Evolutionary conservation across 257 asterid species (phyloP).

Genomic region (Echites panduratus): DNA sequence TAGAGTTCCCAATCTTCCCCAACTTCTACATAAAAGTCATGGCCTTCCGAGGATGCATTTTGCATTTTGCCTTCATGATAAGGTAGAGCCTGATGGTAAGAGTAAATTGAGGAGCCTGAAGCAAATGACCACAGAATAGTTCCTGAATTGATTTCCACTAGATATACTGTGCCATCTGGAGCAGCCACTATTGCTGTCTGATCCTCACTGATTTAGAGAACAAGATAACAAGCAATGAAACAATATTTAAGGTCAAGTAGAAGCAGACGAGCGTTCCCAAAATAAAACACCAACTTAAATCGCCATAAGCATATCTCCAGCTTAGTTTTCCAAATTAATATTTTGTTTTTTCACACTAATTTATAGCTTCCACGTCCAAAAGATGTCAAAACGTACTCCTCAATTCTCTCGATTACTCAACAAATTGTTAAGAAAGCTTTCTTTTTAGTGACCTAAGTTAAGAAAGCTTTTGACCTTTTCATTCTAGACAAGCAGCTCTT

Average conservation of each 20-base stretch:
- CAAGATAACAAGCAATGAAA: slow-evolving; percentile 15
- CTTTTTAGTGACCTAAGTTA: not conserved
- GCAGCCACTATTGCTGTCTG: slow-evolving; percentile 71
- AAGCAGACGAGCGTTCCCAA: not conserved
- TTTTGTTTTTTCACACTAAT: not conserved
- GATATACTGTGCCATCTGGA: slow-evolving; percentile 76
- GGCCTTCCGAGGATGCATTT: slow-evolving; percentile 42
- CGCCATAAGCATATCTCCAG: not conserved
- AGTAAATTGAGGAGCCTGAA: slow-evolving; percentile 74
- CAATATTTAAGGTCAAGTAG: slow-evolving; percentile 8
- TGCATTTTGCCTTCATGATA: slow-evolving; percentile 42
- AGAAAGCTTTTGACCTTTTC: not conserved
- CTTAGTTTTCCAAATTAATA: not conserved
- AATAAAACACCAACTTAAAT: not conserved
- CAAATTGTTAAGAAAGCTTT: not conserved
- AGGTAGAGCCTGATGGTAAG: slow-evolving; percentile 57
- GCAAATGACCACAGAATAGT: slow-evolving; percentile 63
- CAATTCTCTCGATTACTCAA: not conserved
- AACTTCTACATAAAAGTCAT: slow-evolving; percentile 61
- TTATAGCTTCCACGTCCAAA: not conserved
- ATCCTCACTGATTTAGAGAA: slow-evolving; percentile 36
- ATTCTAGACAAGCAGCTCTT: not conserved
- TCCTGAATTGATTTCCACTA: slow-evolving; percentile 53
- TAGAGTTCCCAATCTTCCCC: slow-evolving; percentile 86
- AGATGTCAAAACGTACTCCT: not conserved